Base-by-base conservation (phyloP, 805 yeast species). In the Candida coquimbonensis region DNA sequence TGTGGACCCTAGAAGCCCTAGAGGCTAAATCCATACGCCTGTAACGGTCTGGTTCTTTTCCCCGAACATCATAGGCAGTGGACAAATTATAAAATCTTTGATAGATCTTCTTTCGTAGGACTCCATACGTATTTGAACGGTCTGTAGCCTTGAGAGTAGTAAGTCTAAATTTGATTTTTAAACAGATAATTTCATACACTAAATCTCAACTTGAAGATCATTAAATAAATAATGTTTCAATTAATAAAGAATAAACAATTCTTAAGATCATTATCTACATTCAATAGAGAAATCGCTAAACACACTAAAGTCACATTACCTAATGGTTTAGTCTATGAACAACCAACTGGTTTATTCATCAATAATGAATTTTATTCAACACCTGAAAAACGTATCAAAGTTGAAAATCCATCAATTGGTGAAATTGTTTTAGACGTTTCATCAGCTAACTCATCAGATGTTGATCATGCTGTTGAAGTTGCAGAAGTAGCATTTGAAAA, bases 291-390 rank as follows among this genome's bases (percentile, higher is more conserved):
- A 40, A 21, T 47, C 16, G 65, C 67, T 13, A 52, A 56, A 39
- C 45, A 73, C 4, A 69, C 69, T 5, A 66, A 65, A 29, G 63
- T 83, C 50, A 73, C 72, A 7, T 67, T 81, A 48, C 89, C 90
- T 49, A 81, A 80, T 53, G 90, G 90, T 24, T 53, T 68, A 26
- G 66, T 71, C 27, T 83, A 83, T 59, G 72, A 77, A 42, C 95
- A 86, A 69, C 96, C 96, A 55, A 81, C 85, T 9, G 96, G 96
- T 51, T 69, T 90, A 55, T 90, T 86, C 74, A 87, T 90, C 63
- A 83, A 87, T 70, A 86, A 87, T 66, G 87, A 86, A 64, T 89
- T 83, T 59, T 81, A 83, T 45, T 56, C 68, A 38, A 75, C 31
- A 11, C 31, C 76, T 46, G 77, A 74, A 44, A 70, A 75, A 56